Evolutionary conservation across 208 protist species (phyloP).

Genomic region (Crithidia brevicula): DNA sequence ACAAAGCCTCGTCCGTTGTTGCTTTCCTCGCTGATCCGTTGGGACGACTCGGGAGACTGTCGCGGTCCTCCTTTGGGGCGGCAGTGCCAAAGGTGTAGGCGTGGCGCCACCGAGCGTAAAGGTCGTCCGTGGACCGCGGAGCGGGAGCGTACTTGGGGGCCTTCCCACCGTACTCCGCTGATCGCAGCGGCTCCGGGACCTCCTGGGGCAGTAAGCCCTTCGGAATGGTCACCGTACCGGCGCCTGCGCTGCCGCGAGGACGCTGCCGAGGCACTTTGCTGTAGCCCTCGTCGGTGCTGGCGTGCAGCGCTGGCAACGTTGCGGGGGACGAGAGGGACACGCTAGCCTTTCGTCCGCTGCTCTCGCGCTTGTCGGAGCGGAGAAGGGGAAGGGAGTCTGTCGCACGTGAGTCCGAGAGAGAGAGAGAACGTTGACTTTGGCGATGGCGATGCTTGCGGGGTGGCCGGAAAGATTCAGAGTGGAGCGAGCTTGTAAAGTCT

Average conservation of each 20-base stretch:
- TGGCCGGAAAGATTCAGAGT: too few species aligned
- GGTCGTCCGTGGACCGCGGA: neutral
- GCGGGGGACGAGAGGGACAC: neutral
- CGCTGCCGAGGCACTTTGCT: neutral
- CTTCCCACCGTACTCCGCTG: constrained; percentile 1
- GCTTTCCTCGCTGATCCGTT: too few species aligned
- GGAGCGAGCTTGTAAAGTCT: too few species aligned
- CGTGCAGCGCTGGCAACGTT: constrained; percentile 1
- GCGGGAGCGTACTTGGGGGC: neutral
- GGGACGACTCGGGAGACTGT: too few species aligned
- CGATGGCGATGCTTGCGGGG: too few species aligned
- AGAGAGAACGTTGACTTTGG: too few species aligned
- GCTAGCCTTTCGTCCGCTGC: neutral
- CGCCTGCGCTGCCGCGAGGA: neutral
- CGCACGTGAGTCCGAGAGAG: neutral
- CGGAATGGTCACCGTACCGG: constrained; percentile 11
- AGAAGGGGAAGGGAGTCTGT: neutral
- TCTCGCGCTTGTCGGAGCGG: neutral
- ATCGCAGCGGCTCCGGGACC: constrained; percentile 16
- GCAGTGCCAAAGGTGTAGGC: constrained; percentile 20
- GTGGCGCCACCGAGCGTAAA: constrained; percentile 10
- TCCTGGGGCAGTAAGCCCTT: constrained; percentile 8
- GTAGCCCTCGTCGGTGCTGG: neutral
- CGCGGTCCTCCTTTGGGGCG: neutral
- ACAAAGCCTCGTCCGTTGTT: too few species aligned